A percentile compares a stretch with the other conserved stretches of the same genome.
Conservation (phyloP, 179 eudicot species). For the Kewa caespitosa region DNA sequence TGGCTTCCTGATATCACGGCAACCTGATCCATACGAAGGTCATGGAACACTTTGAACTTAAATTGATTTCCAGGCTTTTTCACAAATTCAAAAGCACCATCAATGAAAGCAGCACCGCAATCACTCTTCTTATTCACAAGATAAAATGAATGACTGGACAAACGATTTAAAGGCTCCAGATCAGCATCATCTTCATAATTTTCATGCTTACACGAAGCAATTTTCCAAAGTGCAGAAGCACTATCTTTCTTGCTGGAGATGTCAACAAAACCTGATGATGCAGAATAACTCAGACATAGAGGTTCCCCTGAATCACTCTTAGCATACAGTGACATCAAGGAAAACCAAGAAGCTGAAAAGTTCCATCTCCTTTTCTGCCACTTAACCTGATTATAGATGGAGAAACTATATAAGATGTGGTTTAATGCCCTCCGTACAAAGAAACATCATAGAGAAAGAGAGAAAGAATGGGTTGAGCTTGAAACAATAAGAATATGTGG, state of each 20-base stretch:
- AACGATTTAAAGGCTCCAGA: constrained; percentile 44
- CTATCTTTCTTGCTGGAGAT: constrained; percentile 56
- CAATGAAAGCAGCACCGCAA: constrained; percentile 67
- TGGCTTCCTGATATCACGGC: constrained; percentile 26
- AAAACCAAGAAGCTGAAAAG: constrained; percentile 57
- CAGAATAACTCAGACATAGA: constrained; percentile 52
- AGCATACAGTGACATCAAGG: constrained; percentile 75
- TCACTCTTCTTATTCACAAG: constrained; percentile 84
- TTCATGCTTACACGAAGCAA: constrained; percentile 47
- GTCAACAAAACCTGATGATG: constrained; percentile 82
- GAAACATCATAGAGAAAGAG: neutral
- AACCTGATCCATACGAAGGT: constrained; percentile 39
- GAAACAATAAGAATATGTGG: neutral
- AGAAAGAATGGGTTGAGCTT: neutral
- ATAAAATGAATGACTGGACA: constrained; percentile 55
- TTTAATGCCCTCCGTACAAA: neutral
- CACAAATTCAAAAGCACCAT: constrained; percentile 85
- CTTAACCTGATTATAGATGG: constrained; percentile 57
- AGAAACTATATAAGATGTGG: neutral
- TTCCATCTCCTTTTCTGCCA: constrained; percentile 75
- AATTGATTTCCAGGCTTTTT: constrained; percentile 82
- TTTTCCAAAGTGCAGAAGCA: constrained; percentile 73
- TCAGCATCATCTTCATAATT: constrained; percentile 56
- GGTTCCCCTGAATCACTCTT: constrained; percentile 79
- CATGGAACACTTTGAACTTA: constrained; percentile 72